phyloP scores from a whole-genome alignment of 768 basidiomycete genomes.

The Tricholoma matsutake region DNA sequence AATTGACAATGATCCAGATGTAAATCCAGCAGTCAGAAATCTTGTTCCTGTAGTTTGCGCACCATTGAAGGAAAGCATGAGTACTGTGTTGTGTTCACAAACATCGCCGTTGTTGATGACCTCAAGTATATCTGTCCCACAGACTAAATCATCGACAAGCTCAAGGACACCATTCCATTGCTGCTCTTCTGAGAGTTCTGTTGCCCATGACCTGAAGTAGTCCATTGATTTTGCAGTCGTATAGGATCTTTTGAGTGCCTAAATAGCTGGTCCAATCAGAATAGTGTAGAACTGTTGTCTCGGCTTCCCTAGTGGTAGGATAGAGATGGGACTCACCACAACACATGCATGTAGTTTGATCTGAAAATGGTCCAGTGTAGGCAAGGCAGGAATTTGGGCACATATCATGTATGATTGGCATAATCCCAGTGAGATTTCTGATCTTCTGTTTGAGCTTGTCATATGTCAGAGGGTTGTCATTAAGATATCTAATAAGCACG shows the following conservation, averaged over 20 bases:
- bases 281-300: slow-evolving; percentile 18
- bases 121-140: slow-evolving; percentile 7
- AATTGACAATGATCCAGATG: slow-evolving; percentile 30
- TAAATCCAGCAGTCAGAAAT: no score
- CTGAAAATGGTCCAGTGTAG: slow-evolving; percentile 3
- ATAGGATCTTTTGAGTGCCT: slow-evolving; percentile 18
- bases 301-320: slow-evolving; percentile 5
- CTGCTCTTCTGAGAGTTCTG: neutral
- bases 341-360: neutral
- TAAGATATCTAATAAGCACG: no score
- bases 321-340: slow-evolving; percentile 12
- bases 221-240: slow-evolving; percentile 8
- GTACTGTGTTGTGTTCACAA: slow-evolving; percentile 16
- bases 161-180: neutral
- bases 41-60: slow-evolving; percentile 29
- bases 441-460: no score
- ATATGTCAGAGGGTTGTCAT: no score
- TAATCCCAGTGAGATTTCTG: no score
- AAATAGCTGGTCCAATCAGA: slow-evolving; percentile 19
- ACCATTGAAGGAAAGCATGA: slow-evolving; percentile 31
- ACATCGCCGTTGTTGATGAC: slow-evolving; percentile 6
- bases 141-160: slow-evolving; percentile 4
- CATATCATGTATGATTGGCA: no score
- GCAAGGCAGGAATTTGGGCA: slow-evolving; percentile 9
- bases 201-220: neutral